These are phyloP conservation scores for Exophiala lecanii-corni DNA, from an alignment of 2,329 filamentous ascomycete genomes.

Conservation along the genomic window DNA sequence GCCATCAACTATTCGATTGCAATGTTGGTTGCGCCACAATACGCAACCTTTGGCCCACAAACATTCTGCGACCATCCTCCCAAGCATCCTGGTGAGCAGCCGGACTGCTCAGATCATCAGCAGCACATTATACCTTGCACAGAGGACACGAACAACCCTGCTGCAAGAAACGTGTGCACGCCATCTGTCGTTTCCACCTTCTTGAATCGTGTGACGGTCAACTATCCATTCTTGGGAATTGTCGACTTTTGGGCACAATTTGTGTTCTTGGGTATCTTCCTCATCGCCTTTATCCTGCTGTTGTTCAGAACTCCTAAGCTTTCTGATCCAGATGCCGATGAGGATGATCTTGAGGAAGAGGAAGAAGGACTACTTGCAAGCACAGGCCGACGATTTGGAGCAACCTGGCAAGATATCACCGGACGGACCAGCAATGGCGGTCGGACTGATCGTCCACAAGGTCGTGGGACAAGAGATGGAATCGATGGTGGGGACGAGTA, in stretches of 20 bases:
- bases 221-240: conserved; percentile 90
- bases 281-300: conserved; percentile 73
- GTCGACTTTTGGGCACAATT: conserved; percentile 98
- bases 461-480: conserved; percentile 10
- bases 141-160: conserved; percentile 65
- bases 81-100: conserved; percentile 57
- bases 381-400: conserved; percentile 74
- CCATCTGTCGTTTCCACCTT: conserved; percentile 89
- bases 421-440: conserved; percentile 43
- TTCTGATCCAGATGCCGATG: conserved; percentile 72
- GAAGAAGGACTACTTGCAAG: conserved; percentile 87
- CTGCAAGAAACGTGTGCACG: conserved; percentile 78
- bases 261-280: conserved; percentile 76
- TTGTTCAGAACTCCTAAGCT: conserved; percentile 76
- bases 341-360: conserved; percentile 79
- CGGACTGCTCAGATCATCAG: conserved; percentile 68
- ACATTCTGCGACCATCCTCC: conserved; percentile 79
- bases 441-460: conserved; percentile 3
- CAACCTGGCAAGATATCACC: conserved; percentile 84
- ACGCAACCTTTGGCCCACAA: conserved; percentile 89
- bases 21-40: conserved; percentile 94
- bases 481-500: conserved; percentile 5
- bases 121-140: conserved; percentile 77
- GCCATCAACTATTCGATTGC: conserved; percentile 90
- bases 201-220: conserved; percentile 84